Base-by-base conservation (phyloP, 169 alveolate species). In the Eimeria maxima region DNA sequence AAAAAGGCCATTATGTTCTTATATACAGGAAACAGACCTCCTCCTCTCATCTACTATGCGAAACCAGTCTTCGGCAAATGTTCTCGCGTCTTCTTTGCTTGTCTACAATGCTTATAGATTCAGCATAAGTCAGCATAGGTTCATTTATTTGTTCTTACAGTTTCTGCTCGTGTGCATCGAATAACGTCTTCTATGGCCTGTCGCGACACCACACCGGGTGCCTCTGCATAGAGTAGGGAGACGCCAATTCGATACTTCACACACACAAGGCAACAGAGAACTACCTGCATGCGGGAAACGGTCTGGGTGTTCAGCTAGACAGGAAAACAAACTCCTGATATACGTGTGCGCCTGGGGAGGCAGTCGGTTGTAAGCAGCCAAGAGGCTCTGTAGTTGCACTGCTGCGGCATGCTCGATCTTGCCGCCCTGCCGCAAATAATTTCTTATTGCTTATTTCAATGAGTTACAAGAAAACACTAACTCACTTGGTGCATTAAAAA, bases 61-160 rank as follows among this genome's bases (percentile, higher is more conserved):
- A 33, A 92, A 92, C 95, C 95, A 92, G 55, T 92, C 95, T 18
- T 78, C 88, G 24, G 87, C 55, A 38, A 92, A 92, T n/a, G 73
- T 84, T 33, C 42, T 55, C 3, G 95, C 90, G 38, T 92, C 95
- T 8, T 57, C 86, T 57, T 92, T 47, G 69, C 67, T 80, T 38
- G 83, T 53, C 95, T 92, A 65, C 6, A 55, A 13, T 11, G n/a
- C n/a, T 20, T 0, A 27, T 29, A 67, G 7, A 18, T 69, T 38
- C 13, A 29, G 1, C 7, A 22, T 4, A 27, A 4, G 22, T n/a
- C 13, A 71, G 29, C 24, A 33, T 27, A 2, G 24, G 0, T 27
- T 27, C 13, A 60, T 44, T 3, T 24, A 57, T 87, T 42, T 53
- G 18, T 83, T 8, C 91, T 74, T 60, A 92, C 95, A 22, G 95